Percentiles rank a stretch among this genome's conserved stretches.
These are phyloP conservation scores for Ceratocystis cubensis DNA, from an alignment of 2,329 filamentous ascomycete genomes.

Conservation along the genomic window DNA sequence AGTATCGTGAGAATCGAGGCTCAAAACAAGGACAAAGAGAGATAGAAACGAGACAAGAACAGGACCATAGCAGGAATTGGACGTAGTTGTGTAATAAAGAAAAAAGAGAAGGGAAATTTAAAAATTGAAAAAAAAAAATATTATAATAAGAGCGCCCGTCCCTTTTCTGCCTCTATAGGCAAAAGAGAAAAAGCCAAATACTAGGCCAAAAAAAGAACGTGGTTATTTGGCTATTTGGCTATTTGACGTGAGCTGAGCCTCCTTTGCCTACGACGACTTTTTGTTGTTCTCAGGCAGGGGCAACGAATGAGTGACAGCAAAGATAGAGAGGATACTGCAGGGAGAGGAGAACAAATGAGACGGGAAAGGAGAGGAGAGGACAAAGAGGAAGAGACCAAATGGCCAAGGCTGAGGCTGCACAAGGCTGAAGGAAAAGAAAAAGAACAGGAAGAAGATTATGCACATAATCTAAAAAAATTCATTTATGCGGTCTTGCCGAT, in stretches of 20 bases:
- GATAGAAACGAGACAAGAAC: not conserved
- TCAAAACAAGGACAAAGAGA: not conserved
- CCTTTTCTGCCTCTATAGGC: not conserved
- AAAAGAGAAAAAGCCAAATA: not conserved
- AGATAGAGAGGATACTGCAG: not conserved
- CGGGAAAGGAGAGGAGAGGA: not conserved
- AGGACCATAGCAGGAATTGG: not conserved
- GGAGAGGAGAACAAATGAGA: not conserved
- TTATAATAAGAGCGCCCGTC: not conserved
- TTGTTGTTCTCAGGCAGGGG: not conserved
- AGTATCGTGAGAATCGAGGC: not conserved
- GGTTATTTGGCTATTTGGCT: not conserved
- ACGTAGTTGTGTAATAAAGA: not conserved
- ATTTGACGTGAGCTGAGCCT: not conserved
- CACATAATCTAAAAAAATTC: not conserved
- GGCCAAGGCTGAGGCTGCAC: no score
- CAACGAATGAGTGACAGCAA: not conserved
- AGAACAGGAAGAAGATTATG: no score
- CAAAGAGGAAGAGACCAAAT: not conserved
- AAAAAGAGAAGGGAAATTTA: not conserved
- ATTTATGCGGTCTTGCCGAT: constrained; percentile 4
- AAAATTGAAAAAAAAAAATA: not conserved
- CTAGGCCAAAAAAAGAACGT: constrained; percentile 8
- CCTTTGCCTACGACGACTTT: constrained; percentile 1
- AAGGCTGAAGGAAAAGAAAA: no score